A percentile compares a stretch with the other conserved stretches of the same genome.
Conservation (phyloP, 305 asterid species). For the Fraxinus latifolia region DNA sequence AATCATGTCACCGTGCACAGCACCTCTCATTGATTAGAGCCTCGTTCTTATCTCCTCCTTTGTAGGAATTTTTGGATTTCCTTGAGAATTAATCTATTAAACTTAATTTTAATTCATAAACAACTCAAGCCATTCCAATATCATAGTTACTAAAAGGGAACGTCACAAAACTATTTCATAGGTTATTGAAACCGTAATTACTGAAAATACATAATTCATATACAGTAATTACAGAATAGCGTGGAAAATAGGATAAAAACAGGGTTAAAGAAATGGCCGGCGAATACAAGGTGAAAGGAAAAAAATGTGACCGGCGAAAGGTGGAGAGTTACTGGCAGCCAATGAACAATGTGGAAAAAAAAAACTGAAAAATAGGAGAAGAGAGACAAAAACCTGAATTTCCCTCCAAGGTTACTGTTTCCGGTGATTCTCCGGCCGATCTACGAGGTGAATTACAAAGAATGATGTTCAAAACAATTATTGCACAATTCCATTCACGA, state of each 20-base stretch:
- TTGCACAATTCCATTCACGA: neutral
- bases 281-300: neutral
- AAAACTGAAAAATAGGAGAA: neutral
- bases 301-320: neutral
- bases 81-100: neutral
- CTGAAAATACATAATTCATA: neutral
- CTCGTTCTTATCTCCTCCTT: neutral
- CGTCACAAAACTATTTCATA: neutral
- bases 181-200: neutral
- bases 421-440: neutral
- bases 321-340: neutral
- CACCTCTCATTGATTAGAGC: neutral
- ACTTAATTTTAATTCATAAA: neutral
- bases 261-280: neutral
- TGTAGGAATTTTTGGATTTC: neutral
- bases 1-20: neutral
- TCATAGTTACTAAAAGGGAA: neutral
- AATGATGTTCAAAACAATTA: neutral
- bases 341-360: neutral
- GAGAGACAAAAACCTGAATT: neutral
- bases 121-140: neutral
- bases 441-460: neutral
- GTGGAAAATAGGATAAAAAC: neutral
- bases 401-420: neutral
- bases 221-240: neutral